phyloP scores from a whole-genome alignment of 2,329 filamentous ascomycete species.

The Fusarium agapanthi region DNA sequence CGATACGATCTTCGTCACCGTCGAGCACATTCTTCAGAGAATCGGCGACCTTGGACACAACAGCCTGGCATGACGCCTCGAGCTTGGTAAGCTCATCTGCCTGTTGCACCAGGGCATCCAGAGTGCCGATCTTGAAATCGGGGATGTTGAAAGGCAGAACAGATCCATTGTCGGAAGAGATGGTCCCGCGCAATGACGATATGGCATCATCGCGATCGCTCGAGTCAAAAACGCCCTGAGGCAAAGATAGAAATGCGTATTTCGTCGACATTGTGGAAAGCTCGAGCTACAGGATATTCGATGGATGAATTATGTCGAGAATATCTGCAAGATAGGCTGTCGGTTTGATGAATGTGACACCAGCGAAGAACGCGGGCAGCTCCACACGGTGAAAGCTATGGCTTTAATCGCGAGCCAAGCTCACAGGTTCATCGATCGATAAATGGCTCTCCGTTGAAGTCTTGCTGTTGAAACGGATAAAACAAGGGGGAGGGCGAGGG shows the following conservation, averaged over 20 bases:
- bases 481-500: neutral
- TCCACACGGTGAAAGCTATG: constrained; percentile 14
- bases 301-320: constrained; percentile 8
- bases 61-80: constrained; percentile 78
- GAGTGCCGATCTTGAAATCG: constrained; percentile 96
- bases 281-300: neutral
- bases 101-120: constrained; percentile 94
- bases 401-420: neutral
- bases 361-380: constrained; percentile 11
- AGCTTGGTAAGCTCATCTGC: constrained; percentile 95
- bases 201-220: constrained; percentile 84
- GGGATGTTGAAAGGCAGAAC: constrained; percentile 84
- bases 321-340: constrained; percentile 10
- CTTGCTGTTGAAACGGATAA: neutral
- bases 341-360: constrained; percentile 21
- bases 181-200: constrained; percentile 74
- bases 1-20: constrained; percentile 82
- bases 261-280: constrained; percentile 60
- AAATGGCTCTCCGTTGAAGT: neutral
- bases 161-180: constrained; percentile 78
- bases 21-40: constrained; percentile 85
- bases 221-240: constrained; percentile 84
- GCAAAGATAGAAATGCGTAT: constrained; percentile 91
- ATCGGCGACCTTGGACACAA: constrained; percentile 89
- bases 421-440: constrained; percentile 20